Conservation (phyloP, 192 early-diverging fungal species). For the Mortierella hygrophila region DNA sequence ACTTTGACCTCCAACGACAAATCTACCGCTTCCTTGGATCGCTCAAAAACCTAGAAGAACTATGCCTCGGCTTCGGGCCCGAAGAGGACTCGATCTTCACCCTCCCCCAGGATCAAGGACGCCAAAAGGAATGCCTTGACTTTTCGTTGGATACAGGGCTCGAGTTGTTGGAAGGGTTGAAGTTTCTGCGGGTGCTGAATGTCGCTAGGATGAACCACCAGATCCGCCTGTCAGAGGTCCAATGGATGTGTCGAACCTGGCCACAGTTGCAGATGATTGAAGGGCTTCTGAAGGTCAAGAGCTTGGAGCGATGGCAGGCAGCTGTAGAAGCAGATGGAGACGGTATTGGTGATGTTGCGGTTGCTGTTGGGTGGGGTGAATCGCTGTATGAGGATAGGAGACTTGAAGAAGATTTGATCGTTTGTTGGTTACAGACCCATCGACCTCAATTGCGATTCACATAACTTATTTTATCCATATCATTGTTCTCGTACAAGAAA, state of each 20-base stretch:
- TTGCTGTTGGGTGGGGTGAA: neutral
- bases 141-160: neutral
- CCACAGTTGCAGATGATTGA: neutral
- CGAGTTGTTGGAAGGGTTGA: neutral
- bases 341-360: neutral
- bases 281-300: neutral
- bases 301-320: neutral
- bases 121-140: neutral
- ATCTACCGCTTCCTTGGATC: neutral
- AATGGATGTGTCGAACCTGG: slow-evolving; percentile 4
- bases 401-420: neutral
- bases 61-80: neutral
- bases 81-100: neutral
- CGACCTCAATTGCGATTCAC: neutral
- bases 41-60: neutral
- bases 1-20: neutral
- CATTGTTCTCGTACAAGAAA: too few species aligned
- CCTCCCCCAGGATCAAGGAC: neutral
- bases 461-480: neutral
- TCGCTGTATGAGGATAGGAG: neutral
- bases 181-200: neutral
- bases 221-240: neutral
- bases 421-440: neutral
- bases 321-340: too few species aligned
- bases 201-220: neutral